A percentile compares a stretch with the other conserved stretches of the same genome.
Evolutionary conservation across 2,329 filamentous ascomycete genomes (phyloP).

Genomic region (Albifimbria verrucaria): DNA sequence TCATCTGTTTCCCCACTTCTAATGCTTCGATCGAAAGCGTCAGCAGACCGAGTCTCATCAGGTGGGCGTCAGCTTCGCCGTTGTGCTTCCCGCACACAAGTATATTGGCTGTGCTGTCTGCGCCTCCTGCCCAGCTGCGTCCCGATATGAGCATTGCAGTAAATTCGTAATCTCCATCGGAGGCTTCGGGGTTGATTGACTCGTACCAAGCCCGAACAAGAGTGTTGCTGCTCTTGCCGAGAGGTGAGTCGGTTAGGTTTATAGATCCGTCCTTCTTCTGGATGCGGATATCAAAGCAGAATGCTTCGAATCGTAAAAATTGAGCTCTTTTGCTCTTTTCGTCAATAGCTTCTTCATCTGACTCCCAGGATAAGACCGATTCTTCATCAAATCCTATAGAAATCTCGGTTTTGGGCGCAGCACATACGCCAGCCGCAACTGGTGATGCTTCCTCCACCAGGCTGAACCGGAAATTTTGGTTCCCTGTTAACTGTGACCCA

Average conservation of each 20-base stretch:
- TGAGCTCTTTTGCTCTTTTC: slow-evolving; percentile 20
- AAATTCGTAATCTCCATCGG: slow-evolving; percentile 21
- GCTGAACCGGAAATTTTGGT: slow-evolving; percentile 24
- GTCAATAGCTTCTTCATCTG: slow-evolving; percentile 28
- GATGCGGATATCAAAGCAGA: slow-evolving; percentile 28
- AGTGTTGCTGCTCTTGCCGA: slow-evolving; percentile 10
- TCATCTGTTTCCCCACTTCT: slow-evolving; percentile 15
- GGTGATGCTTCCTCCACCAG: slow-evolving; percentile 24
- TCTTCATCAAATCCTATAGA: slow-evolving; percentile 31
- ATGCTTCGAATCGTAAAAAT: slow-evolving; percentile 31
- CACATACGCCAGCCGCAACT: slow-evolving; percentile 23
- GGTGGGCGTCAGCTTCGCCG: slow-evolving; percentile 22
- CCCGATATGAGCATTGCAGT: slow-evolving; percentile 25
- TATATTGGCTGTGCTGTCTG: slow-evolving; percentile 22
- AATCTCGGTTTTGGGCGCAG: slow-evolving; percentile 28
- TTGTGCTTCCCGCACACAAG: slow-evolving; percentile 25
- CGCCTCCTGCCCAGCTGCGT: slow-evolving; percentile 24
- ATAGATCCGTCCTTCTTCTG: slow-evolving; percentile 11
- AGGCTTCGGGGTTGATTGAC: slow-evolving; percentile 11
- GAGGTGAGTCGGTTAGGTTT: slow-evolving; percentile 17
- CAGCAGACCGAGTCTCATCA: slow-evolving; percentile 28
- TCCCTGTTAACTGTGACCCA: neutral
- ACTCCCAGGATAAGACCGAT: slow-evolving; percentile 31
- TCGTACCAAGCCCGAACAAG: neutral
- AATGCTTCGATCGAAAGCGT: slow-evolving; percentile 23